Percentiles rank a stretch among this genome's conserved stretches.
Evolutionary conservation across 495 filamentous ascomycete genomes (phyloP).

Genomic region (Lasiosphaeria ovina): DNA sequence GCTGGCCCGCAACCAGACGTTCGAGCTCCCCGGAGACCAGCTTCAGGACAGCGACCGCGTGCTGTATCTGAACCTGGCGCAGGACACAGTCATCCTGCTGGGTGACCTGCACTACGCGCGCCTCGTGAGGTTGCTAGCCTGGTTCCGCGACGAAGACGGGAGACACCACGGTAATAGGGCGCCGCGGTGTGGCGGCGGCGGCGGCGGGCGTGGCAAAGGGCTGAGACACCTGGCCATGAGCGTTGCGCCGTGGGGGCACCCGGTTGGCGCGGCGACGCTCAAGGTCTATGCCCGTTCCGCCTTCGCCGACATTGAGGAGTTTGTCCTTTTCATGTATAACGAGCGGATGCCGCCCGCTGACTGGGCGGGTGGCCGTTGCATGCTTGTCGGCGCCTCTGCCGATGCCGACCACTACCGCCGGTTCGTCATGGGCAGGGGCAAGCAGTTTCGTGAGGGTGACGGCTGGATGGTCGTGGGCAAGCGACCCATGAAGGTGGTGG

Average conservation of each 20-base stretch:
- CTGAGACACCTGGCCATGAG: conserved; percentile 60
- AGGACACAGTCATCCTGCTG: conserved; percentile 32
- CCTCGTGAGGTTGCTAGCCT: conserved; percentile 23
- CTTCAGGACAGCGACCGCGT: conserved; percentile 16
- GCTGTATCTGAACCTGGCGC: conserved; percentile 30
- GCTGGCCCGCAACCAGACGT: background rate
- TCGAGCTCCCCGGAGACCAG: conserved; percentile 21
- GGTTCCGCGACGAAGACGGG: conserved; percentile 23
- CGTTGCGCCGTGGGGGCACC: conserved; percentile 60
- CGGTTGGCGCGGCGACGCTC: conserved; percentile 24
- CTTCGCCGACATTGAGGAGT: conserved; percentile 30
- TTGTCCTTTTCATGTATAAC: conserved; percentile 26
- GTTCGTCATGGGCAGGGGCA: conserved; percentile 23
- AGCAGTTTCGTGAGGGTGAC: conserved; percentile 26
- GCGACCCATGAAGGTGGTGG: conserved; percentile 24
- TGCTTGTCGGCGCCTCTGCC: conserved; percentile 14
- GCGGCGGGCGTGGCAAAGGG: conserved; percentile 35
- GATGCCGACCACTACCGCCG: conserved; percentile 23
- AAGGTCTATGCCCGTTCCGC: conserved; percentile 25
- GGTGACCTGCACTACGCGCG: conserved; percentile 23
- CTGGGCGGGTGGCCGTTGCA: conserved; percentile 22
- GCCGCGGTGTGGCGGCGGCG: background rate
- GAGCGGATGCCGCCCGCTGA: conserved; percentile 21
- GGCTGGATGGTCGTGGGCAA: conserved; percentile 31
- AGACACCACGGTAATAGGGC: too few species aligned